phyloP scores from a whole-genome alignment of 2,329 filamentous ascomycete genomes.

The Diplodia intermedia region DNA sequence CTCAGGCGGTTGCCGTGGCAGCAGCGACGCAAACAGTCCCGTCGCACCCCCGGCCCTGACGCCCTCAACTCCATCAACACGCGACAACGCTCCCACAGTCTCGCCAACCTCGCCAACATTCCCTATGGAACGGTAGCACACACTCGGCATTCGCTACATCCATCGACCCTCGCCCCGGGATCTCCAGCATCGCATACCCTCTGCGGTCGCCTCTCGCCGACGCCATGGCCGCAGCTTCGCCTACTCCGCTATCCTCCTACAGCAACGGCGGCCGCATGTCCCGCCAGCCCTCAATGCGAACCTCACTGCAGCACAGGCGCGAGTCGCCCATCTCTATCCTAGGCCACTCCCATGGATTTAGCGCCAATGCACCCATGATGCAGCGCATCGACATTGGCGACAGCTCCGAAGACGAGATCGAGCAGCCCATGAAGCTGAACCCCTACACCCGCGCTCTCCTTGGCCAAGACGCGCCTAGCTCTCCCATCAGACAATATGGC shows the following conservation, averaged over 20 bases:
- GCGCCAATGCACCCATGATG: slow-evolving; percentile 54
- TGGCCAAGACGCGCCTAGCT: slow-evolving; percentile 54
- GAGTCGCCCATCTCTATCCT: slow-evolving; percentile 57
- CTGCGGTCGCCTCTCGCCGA: slow-evolving; percentile 18
- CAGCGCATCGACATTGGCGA: slow-evolving; percentile 69
- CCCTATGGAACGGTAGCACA: slow-evolving; percentile 50
- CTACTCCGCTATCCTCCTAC: slow-evolving; percentile 50
- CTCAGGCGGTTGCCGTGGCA: slow-evolving; percentile 30
- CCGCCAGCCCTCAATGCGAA: slow-evolving; percentile 44
- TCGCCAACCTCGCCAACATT: slow-evolving; percentile 40
- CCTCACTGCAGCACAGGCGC: slow-evolving; percentile 44
- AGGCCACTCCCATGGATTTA: slow-evolving; percentile 54
- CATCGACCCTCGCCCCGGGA: slow-evolving; percentile 28
- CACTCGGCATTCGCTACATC: slow-evolving; percentile 48
- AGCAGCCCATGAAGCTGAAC: slow-evolving; percentile 86
- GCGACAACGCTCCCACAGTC: slow-evolving; percentile 43
- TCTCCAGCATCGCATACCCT: slow-evolving; percentile 28
- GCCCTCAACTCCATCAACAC: slow-evolving; percentile 37
- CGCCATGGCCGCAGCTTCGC: slow-evolving; percentile 50
- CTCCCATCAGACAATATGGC: slow-evolving; percentile 42
- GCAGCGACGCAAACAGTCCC: slow-evolving; percentile 5
- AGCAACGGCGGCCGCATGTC: slow-evolving; percentile 43
- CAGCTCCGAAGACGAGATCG: slow-evolving; percentile 92
- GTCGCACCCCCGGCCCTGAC: slow-evolving; percentile 36
- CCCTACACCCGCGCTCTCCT: slow-evolving; percentile 88